A percentile compares a stretch with the other conserved stretches of the same genome.
Conservation (phyloP, 2,329 filamentous ascomycete species). For the Colletotrichum scovillei region DNA sequence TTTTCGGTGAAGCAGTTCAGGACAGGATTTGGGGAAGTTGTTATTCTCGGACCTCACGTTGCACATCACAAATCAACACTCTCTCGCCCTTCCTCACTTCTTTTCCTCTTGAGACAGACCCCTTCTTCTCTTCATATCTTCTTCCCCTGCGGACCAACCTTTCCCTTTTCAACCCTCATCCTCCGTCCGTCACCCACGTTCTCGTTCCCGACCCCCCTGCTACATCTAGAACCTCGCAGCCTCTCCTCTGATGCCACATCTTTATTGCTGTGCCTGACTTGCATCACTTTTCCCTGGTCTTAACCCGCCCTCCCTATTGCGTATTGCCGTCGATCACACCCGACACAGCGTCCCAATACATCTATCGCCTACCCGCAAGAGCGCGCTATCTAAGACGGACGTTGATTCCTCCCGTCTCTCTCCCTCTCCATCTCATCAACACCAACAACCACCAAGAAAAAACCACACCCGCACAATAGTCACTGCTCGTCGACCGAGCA, state of each 20-base stretch:
- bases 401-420: background rate
- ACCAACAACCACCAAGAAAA: background rate
- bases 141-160: constrained; percentile 15
- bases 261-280: constrained; percentile 29
- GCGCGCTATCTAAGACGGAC: constrained; percentile 25
- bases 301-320: constrained; percentile 30
- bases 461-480: background rate
- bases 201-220: background rate
- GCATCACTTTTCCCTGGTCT: constrained; percentile 28
- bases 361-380: constrained; percentile 9
- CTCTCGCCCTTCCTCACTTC: background rate
- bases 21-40: constrained; percentile 18
- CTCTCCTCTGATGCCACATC: constrained; percentile 31
- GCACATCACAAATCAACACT: constrained; percentile 26
- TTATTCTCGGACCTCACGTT: constrained; percentile 35
- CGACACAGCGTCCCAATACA: constrained; percentile 9
- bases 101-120: background rate
- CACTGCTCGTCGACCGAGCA: constrained; percentile 21
- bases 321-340: constrained; percentile 25
- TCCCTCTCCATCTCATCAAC: background rate
- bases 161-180: constrained; percentile 32
- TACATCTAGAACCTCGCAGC: background rate
- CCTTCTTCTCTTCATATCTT: constrained; percentile 8
- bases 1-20: no score
- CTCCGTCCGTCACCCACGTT: constrained; percentile 31